Percentiles rank a stretch among this genome's conserved stretches.
Evolutionary conservation across 2,329 filamentous ascomycete species (phyloP).

Genomic region (Cytospora chrysosperma): DNA sequence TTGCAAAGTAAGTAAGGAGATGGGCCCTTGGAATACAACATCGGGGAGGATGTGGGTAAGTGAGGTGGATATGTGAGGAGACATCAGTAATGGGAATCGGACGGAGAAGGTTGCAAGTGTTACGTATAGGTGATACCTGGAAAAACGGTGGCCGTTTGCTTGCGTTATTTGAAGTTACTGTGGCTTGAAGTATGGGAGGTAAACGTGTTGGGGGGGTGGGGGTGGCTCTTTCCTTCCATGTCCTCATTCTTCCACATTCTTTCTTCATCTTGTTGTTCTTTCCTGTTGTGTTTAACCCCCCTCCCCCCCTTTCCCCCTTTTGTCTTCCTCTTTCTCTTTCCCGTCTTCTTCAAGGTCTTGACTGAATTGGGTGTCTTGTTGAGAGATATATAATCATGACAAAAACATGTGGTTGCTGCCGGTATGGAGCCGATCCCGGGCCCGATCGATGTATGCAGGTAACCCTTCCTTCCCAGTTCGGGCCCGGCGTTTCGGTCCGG

Average conservation of each 20-base stretch:
- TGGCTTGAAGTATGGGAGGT: no score
- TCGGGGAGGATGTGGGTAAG: constrained; percentile 47
- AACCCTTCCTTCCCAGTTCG: neutral
- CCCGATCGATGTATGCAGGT: no score
- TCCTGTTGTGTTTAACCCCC: neutral
- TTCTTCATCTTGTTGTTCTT: neutral
- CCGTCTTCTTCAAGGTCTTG: neutral
- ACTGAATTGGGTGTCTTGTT: no score
- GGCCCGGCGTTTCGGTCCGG: neutral
- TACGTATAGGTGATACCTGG: no score
- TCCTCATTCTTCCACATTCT: no score
- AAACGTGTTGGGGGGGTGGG: no score
- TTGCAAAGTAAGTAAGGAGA: constrained; percentile 34
- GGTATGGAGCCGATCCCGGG: neutral
- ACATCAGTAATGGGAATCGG: constrained; percentile 34
- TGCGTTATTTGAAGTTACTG: no score
- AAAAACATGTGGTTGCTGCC: neutral
- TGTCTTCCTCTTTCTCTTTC: neutral
- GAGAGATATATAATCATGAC: no score
- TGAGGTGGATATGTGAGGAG: constrained; percentile 49
- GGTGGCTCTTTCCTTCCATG: no score
- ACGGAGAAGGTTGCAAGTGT: constrained; percentile 38
- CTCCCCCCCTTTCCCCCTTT: neutral
- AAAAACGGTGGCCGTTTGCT: neutral
- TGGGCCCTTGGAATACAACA: constrained; percentile 49